Base-by-base conservation (phyloP, 2,329 filamentous ascomycete genomes). In the Sclerotiophoma versabilis region DNA sequence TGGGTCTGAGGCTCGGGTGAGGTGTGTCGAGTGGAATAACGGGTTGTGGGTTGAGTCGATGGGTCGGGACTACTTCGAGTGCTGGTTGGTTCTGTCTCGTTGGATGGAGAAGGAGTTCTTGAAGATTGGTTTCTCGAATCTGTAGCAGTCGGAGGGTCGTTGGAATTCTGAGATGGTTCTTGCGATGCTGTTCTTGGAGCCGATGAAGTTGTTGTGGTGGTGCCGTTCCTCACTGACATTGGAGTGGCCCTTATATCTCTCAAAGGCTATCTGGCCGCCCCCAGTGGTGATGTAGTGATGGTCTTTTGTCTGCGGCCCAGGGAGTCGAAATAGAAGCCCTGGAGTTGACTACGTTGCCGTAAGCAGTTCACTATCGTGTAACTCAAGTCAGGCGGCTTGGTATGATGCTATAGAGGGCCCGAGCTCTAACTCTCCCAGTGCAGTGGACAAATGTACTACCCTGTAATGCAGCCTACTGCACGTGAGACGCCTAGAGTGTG, bases 361-460 rank as follows among this genome's bases (percentile, higher is more conserved):
- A 69, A 71, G 66, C 56, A 63, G 53, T 54, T 60, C 60, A 48
- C 63, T 63, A 63, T 70, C 64, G 67, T 67, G 61, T 53, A 60
- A 52, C 56, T 48, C 55, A 54, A 44, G 48, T 53, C 52, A 56
- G 38, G 37, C 26, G 38, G 54, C 68, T 63, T 55, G 54, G 55
- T 57, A 47, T 45, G 52, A 55, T 46, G 58, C 53, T 48, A 49
- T 56, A 44, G 58, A 32, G 60, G 59, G 61, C 65, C 66, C 55
- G 47, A 63, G 63, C 62, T 59, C 58, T 42, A 20, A 39, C 42
- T 27, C 47, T 57, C 53, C 53, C 23, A 22, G 30, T 30, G 14
- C 19, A 36, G 5, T 37, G 25, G 23, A 25, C 26, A 23, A 17
- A 5, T 14, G 17, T 5, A 19, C 3, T 11, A 22, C n/a, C 25